Evolutionary conservation across 164 flowering plant genomes (phyloP), one percentile per base, ranked within the genome.

Genomic region (Pachysandra terminalis): DNA sequence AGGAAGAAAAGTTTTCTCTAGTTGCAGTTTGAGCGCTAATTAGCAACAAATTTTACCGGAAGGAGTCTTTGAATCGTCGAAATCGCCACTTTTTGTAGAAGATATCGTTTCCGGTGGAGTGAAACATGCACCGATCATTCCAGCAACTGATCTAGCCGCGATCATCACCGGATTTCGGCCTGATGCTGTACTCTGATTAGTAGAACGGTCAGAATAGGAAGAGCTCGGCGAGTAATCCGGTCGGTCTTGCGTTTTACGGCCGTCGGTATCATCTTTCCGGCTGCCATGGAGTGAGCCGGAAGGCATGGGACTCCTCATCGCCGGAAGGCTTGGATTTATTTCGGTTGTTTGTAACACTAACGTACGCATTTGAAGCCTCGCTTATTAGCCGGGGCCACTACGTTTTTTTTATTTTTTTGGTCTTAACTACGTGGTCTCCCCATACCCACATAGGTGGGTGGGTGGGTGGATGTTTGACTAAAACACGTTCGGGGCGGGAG

Each of bases 91-190:
- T 16, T 35, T 53, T 41, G 65, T 28, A 24, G 78, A 56, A 9
- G 25, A 41, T 55, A 37, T 71, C 7, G 63, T 22, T 48, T 83
- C 87, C n/a, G 91, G 92, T 10, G 90, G 93, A 54, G 90, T 71
- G 63, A 90, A 86, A 66, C 96, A 90, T 0, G 79, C 68, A 5
- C 74, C 70, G 41, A 90, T 56, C 19, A 68, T 76, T 19, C 83
- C 93, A 35, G 82, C 83, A 59, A 90, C 59, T 1, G 86, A 77
- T 59, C 68, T 79, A 15, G 81, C 90, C 0, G 80, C 86, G 25
- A 19, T 57, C 52, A 63, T 75, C 37, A 84, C 72, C 9, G 80
- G 77, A 66, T 79, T 86, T 67, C 68, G 23, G 23, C 70, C n/a
- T 25, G 75, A 45, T 35, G 22, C 9, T 19, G 77, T 59, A 19